Evolutionary conservation across 2,329 filamentous ascomycete genomes (phyloP).

Genomic region (Cordyceps farinosa): DNA sequence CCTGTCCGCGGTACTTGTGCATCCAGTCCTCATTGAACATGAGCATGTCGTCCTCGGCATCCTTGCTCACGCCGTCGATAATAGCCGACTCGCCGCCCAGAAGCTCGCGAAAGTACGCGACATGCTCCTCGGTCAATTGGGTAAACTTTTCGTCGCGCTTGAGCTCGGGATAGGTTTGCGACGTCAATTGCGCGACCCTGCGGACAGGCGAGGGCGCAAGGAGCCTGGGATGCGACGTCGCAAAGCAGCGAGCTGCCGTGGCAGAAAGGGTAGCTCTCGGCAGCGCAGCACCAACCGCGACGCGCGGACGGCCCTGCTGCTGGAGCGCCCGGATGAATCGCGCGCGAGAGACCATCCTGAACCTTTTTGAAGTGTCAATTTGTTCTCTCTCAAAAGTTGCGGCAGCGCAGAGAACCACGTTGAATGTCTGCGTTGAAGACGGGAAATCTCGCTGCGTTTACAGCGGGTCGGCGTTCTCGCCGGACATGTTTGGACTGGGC

Average conservation of each 20-base stretch:
- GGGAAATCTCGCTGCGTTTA: slow-evolving; percentile 9
- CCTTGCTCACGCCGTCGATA: slow-evolving; percentile 72
- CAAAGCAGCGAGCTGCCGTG: slow-evolving; percentile 25
- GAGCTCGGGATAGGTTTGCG: slow-evolving; percentile 79
- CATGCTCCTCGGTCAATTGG: slow-evolving; percentile 71
- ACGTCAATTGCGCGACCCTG: slow-evolving; percentile 62
- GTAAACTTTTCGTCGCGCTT: slow-evolving; percentile 75
- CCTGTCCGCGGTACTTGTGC: slow-evolving; percentile 94
- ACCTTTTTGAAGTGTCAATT: not conserved
- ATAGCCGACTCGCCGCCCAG: slow-evolving; percentile 76
- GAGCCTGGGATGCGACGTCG: slow-evolving; percentile 30
- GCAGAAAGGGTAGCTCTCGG: not conserved
- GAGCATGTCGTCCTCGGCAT: slow-evolving; percentile 76
- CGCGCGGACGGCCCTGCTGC: slow-evolving; percentile 15
- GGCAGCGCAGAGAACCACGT: not conserved
- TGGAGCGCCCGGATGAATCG: slow-evolving; percentile 21
- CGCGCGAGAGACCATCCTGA: slow-evolving; percentile 23
- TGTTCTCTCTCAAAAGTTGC: not conserved
- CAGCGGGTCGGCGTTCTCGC: slow-evolving; percentile 6
- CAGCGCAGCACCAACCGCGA: not conserved
- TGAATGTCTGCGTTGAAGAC: not conserved
- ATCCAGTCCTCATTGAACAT: slow-evolving; percentile 98
- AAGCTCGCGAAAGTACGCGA: slow-evolving; percentile 76
- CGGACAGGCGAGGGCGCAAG: slow-evolving; percentile 25
- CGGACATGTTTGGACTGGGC: not conserved